These are phyloP conservation scores for Pisolithus sp. DNA, from an alignment of 768 basidiomycete genomes.

Conservation along the genomic window DNA sequence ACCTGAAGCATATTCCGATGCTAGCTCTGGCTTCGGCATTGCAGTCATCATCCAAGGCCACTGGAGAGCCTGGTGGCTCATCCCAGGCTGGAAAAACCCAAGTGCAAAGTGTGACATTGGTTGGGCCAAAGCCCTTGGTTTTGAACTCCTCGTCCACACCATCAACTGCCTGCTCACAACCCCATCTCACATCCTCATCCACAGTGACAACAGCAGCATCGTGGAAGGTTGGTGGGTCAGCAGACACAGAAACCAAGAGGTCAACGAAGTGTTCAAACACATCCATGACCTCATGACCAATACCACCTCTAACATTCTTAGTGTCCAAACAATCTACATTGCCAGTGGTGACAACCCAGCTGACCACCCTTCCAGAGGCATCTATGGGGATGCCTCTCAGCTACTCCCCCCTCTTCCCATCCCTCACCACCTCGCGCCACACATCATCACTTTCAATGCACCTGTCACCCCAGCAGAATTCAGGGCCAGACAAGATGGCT, in stretches of 20 bases:
- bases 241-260: conserved; percentile 25
- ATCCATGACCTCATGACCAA: conserved; percentile 10
- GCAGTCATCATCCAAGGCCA: conserved; percentile 11
- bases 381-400: background rate
- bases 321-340: background rate
- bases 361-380: conserved; percentile 12
- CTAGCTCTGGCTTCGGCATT: conserved; percentile 12
- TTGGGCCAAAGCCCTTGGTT: conserved; percentile 15
- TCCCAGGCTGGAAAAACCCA: conserved; percentile 7
- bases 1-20: conserved; percentile 9
- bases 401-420: conserved; percentile 11
- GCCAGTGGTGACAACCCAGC: conserved; percentile 12
- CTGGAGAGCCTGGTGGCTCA: conserved; percentile 22
- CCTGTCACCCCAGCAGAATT: conserved; percentile 1
- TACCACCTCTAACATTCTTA: background rate
- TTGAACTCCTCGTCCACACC: conserved; percentile 15
- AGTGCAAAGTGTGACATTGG: conserved; percentile 6
- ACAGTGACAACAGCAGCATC: conserved; percentile 36
- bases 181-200: conserved; percentile 17
- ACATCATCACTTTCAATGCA: background rate
- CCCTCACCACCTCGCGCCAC: conserved; percentile 2
- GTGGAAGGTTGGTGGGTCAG: conserved; percentile 38
- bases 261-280: conserved; percentile 27
- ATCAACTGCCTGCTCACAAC: background rate
- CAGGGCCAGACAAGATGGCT: background rate